A percentile compares a stretch with the other conserved stretches of the same genome.
phyloP scores from a whole-genome alignment of 306 rosid species.

The Prunus kanzakura region DNA sequence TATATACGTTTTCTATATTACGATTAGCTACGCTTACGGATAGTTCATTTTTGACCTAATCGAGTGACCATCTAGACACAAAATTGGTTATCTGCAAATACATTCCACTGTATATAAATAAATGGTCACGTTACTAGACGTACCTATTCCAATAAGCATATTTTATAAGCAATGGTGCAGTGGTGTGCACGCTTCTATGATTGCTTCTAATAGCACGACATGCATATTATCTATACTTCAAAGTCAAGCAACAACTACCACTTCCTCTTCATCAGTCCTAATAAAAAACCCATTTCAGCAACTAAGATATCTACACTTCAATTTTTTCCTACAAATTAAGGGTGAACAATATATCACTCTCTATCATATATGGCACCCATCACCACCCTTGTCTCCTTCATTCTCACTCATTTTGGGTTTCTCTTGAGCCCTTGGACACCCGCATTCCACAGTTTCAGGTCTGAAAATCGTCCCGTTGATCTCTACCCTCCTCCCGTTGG shows the following conservation, averaged over 20 bases:
- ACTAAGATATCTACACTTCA: too few species aligned
- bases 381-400: constrained; percentile 18
- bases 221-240: background rate
- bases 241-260: constrained; percentile 12
- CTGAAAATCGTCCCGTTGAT: background rate
- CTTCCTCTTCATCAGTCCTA: too few species aligned
- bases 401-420: constrained; percentile 2
- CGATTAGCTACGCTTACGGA: too few species aligned
- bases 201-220: background rate
- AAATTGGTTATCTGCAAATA: too few species aligned
- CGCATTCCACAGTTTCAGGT: constrained; percentile 1
- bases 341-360: too few species aligned
- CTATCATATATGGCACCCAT: constrained; percentile 25
- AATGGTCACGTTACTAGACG: too few species aligned
- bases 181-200: constrained; percentile 7
- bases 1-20: too few species aligned
- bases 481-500: constrained; percentile 1
- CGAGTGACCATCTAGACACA: too few species aligned
- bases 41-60: too few species aligned
- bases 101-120: too few species aligned
- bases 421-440: constrained; percentile 7
- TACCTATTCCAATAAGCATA: background rate
- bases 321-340: too few species aligned
- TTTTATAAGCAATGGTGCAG: background rate
- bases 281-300: too few species aligned